Conservation (phyloP, 2,329 filamentous ascomycete genomes). For the Sarocladium strictum region DNA sequence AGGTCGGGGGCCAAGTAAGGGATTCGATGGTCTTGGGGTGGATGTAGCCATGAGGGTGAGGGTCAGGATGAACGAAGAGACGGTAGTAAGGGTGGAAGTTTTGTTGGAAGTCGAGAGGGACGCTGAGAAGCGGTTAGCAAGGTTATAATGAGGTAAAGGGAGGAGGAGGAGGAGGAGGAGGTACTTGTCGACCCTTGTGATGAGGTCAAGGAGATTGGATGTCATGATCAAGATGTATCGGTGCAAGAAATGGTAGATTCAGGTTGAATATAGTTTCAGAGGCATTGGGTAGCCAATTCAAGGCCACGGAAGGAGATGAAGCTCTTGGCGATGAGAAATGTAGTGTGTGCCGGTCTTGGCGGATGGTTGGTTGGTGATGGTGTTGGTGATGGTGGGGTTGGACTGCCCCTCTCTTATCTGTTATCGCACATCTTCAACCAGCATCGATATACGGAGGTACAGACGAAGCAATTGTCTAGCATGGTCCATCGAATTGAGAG, state of each 20-base stretch:
- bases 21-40: slow-evolving; percentile 36
- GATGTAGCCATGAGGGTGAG: slow-evolving; percentile 44
- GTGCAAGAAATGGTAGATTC: neutral
- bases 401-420: neutral
- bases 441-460: neutral
- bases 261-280: neutral
- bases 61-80: slow-evolving; percentile 38
- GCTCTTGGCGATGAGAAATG: neutral
- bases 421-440: neutral
- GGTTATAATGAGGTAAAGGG: slow-evolving; percentile 4
- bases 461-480: neutral
- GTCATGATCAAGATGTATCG: neutral
- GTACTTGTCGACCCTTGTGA: slow-evolving; percentile 13
- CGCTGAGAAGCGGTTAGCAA: slow-evolving; percentile 27
- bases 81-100: slow-evolving; percentile 35
- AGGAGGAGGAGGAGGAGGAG: neutral
- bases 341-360: neutral
- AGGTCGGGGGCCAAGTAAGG: slow-evolving; percentile 40
- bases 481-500: too few species aligned
- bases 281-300: neutral
- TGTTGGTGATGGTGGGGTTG: too few species aligned
- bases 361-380: too few species aligned
- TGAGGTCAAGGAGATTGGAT: slow-evolving; percentile 11
- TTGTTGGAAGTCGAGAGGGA: slow-evolving; percentile 37
- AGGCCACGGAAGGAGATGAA: neutral